Evolutionary conservation across 768 basidiomycete genomes (phyloP).

Genomic region (Boletus rubescentipes): DNA sequence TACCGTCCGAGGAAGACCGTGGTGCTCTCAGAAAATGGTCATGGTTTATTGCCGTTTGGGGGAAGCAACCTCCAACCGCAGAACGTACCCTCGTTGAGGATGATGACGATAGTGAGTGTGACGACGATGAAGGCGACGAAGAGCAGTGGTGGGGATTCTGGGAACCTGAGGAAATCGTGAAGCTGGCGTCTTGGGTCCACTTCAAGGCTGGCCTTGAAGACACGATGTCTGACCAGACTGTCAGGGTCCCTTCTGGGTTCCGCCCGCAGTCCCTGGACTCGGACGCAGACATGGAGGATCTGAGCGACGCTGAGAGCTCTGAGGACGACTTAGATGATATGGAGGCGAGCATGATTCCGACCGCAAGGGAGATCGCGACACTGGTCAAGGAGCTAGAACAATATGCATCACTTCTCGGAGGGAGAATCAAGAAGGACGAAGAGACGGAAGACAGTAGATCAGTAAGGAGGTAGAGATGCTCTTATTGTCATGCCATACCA

Average conservation of each 20-base stretch:
- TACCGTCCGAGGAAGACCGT: conserved; percentile 49
- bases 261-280: neutral
- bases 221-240: conserved; percentile 5
- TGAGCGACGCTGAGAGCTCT: conserved; percentile 5
- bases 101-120: conserved; percentile 24
- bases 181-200: conserved; percentile 64
- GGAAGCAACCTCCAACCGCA: conserved; percentile 44
- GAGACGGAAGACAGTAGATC: conserved; percentile 13
- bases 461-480: conserved; percentile 10
- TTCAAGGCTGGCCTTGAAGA: conserved; percentile 45
- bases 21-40: conserved; percentile 59
- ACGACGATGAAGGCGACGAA: conserved; percentile 33
- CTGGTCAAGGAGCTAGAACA: conserved; percentile 56
- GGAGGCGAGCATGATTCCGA: conserved; percentile 13
- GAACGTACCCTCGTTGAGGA: conserved; percentile 29
- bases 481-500: conserved; percentile 2
- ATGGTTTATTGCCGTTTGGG: conserved; percentile 79
- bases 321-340: conserved; percentile 4
- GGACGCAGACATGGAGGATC: conserved; percentile 24
- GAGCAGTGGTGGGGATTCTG: conserved; percentile 80
- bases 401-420: conserved; percentile 60
- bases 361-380: conserved; percentile 36
- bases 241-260: neutral
- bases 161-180: conserved; percentile 61
- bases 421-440: conserved; percentile 45